Percentiles rank a stretch among this genome's conserved stretches.
These are phyloP conservation scores for Dipsacomyces acuminosporus DNA, from an alignment of 371 early-diverging fungal genomes.

Conservation along the genomic window DNA sequence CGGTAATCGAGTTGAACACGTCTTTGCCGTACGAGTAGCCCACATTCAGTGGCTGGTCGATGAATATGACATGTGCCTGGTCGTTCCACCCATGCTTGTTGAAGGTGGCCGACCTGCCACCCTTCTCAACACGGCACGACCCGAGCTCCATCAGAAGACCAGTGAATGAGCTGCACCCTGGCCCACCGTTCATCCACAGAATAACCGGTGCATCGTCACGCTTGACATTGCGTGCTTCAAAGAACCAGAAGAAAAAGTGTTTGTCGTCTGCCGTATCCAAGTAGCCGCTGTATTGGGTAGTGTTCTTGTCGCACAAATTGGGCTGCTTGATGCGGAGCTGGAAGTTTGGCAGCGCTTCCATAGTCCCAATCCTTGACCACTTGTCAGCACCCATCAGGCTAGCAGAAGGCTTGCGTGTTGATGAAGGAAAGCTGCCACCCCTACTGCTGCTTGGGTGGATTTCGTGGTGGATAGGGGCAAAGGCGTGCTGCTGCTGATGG, in stretches of 20 bases:
- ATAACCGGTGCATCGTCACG: constrained; percentile 60
- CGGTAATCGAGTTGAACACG: constrained; percentile 51
- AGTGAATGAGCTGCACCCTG: constrained; percentile 72
- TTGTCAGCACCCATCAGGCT: constrained; percentile 20
- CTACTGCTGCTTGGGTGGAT: neutral
- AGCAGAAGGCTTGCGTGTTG: constrained; percentile 20
- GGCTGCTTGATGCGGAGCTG: constrained; percentile 69
- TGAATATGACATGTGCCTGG: constrained; percentile 68
- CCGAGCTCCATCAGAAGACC: constrained; percentile 73
- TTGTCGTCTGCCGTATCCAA: constrained; percentile 64
- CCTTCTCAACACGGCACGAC: constrained; percentile 64
- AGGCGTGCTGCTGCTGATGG: too few species aligned
- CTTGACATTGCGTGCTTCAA: constrained; percentile 65
- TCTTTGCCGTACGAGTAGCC: constrained; percentile 67
- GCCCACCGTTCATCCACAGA: constrained; percentile 76
- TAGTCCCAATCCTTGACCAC: constrained; percentile 34
- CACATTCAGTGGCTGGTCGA: constrained; percentile 76
- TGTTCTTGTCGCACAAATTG: constrained; percentile 70
- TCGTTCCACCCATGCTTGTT: constrained; percentile 68
- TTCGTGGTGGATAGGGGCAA: constrained; percentile 21
- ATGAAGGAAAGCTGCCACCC: neutral
- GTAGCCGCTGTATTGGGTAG: constrained; percentile 73
- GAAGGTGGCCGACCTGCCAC: constrained; percentile 52
- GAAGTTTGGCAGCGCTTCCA: constrained; percentile 63
- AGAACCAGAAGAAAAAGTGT: constrained; percentile 73